Conservation (phyloP, 2,329 filamentous ascomycete species). For the Ophiocordyceps sinensis region DNA sequence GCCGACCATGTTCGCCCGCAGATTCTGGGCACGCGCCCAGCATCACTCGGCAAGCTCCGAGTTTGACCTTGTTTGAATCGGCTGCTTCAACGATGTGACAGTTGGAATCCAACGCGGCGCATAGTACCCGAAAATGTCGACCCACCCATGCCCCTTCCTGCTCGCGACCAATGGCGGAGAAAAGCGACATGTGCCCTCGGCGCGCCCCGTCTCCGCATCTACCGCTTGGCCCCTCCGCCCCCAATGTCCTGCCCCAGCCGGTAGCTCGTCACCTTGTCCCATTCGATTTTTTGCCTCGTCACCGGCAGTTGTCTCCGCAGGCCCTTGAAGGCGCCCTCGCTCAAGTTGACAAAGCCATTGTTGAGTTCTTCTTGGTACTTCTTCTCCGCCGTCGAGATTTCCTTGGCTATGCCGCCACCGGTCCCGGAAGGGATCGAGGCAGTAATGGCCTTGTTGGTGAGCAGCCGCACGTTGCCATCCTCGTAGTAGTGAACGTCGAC, state of each 20-base stretch:
- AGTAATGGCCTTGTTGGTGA: conserved; percentile 68
- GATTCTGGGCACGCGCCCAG: no score
- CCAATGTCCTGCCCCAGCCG: conserved; percentile 69
- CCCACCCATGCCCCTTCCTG: background rate
- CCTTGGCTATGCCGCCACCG: conserved; percentile 56
- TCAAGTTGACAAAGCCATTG: conserved; percentile 71
- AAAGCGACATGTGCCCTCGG: no score
- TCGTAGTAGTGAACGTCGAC: conserved; percentile 99
- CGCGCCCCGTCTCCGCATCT: conserved; percentile 6
- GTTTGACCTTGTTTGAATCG: background rate
- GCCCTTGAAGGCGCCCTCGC: conserved; percentile 90
- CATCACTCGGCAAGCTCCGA: no score
- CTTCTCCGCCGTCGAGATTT: conserved; percentile 69
- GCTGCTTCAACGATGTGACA: background rate
- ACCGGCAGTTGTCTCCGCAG: conserved; percentile 86
- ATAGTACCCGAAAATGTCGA: background rate
- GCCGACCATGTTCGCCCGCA: no score
- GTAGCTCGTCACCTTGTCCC: conserved; percentile 96
- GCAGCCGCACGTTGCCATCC: conserved; percentile 88
- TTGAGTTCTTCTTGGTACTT: conserved; percentile 96
- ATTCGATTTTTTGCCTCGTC: conserved; percentile 96
- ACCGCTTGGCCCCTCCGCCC: conserved; percentile 45
- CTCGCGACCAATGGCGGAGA: no score
- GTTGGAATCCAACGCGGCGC: background rate
- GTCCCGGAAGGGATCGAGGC: conserved; percentile 45